Conservation (phyloP, 2,329 filamentous ascomycete genomes). For the Clonostachys rhizophaga region DNA sequence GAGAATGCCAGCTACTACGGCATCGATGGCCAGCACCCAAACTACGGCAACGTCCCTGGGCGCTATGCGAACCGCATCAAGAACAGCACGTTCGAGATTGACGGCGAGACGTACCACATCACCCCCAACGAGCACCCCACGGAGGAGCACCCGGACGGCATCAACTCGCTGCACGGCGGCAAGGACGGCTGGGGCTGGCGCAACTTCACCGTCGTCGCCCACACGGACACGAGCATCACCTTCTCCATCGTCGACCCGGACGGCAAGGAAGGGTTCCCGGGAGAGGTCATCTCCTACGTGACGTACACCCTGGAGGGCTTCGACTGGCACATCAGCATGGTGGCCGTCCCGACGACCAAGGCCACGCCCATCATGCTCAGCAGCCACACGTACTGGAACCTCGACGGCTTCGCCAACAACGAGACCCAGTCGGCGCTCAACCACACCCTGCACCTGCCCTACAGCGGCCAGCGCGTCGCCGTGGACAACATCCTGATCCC, state of each 20-base stretch:
- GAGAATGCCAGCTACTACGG: conserved; percentile 72
- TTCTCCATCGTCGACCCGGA: conserved; percentile 71
- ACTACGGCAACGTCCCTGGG: conserved; percentile 69
- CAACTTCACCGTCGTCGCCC: conserved; percentile 71
- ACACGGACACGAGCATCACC: conserved; percentile 64
- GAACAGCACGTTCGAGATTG: conserved; percentile 68
- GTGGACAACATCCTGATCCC: conserved; percentile 71
- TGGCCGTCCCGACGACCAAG: conserved; percentile 65
- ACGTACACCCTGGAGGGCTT: conserved; percentile 66
- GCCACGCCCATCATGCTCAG: conserved; percentile 82
- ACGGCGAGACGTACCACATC: conserved; percentile 55
- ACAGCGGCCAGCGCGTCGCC: conserved; percentile 63
- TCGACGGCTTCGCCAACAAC: conserved; percentile 74
- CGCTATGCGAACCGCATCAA: conserved; percentile 79
- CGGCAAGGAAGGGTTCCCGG: conserved; percentile 73
- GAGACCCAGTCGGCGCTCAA: conserved; percentile 62
- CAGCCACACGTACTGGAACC: conserved; percentile 74
- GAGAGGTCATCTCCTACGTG: conserved; percentile 68
- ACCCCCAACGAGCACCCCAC: conserved; percentile 60
- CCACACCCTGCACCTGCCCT: conserved; percentile 70
- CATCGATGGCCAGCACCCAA: conserved; percentile 59
- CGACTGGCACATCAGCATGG: conserved; percentile 70
- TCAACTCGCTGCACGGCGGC: conserved; percentile 66
- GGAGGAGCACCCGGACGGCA: conserved; percentile 40
- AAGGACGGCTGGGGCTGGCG: conserved; percentile 71